Evolutionary conservation across 1,284 basidiomycete species (phyloP), one percentile per base, ranked within the genome.

Genomic region (Coniferiporia weirii): DNA sequence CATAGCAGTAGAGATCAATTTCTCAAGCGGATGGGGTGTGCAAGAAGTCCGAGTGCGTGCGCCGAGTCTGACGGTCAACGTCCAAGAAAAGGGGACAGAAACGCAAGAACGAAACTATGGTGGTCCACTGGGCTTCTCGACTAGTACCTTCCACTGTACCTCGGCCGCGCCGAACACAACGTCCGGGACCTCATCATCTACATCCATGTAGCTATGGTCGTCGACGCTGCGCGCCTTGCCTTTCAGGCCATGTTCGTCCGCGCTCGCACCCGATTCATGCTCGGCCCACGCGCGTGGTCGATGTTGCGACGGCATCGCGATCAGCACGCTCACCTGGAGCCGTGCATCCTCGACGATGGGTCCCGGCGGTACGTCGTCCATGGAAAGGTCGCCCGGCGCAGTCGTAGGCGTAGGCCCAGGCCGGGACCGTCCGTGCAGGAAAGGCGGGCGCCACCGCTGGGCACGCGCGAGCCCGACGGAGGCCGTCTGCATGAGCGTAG

Each of bases 221-320:
- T 22, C 45, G 20, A 19, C 9, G 32, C 64, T 67, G 51, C 64
- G 63, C 63, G 57, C 66, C 65, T 72, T 71, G 34, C 71, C 71
- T 66, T 72, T 73, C 34, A 56, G 43, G 15, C n/a, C 44, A 9
- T 19, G n/a, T 3, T 20, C 44, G 15, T 46, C 10, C 22, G 59
- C 50, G 47, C 43, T 19, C 47, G 17, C 47, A 20, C 19, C 15
- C n/a, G 43, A 13, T 13, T 13, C 35, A 27, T 12, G 58, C 56
- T 47, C 53, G 54, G 52, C 51, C 65, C 59, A 61, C 10, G 55
- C 56, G 62, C 60, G 64, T 56, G 66, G 62, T 13, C 67, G 66
- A 34, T 69, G 70, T 12, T 69, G 73, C 34, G 77, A 74, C 1
- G 85, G 85, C 85, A 88, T 86, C 36, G 79, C 75, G 58, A 88